Evolutionary conservation across 768 basidiomycete genomes (phyloP).

Genomic region (Candolleomyces aberdarensis): DNA sequence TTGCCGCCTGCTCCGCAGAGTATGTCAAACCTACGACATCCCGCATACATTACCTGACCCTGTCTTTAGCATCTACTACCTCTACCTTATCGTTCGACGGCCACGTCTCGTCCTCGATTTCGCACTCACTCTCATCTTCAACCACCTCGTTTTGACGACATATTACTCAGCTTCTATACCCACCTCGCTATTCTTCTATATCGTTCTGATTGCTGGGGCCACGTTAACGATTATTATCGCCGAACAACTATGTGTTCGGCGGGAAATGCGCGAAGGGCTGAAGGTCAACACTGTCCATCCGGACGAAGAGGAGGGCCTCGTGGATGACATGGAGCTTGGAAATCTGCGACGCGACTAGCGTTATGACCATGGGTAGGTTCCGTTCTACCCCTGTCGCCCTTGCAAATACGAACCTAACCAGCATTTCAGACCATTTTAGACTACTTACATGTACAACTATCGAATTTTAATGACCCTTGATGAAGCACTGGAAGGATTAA

Average conservation of each 20-base stretch:
- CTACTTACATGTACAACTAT: not conserved
- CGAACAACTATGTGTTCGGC: constrained; percentile 87
- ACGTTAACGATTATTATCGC: constrained; percentile 74
- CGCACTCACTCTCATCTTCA: constrained; percentile 84
- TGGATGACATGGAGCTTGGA: constrained; percentile 60
- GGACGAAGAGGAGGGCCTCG: constrained; percentile 54
- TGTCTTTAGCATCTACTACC: constrained; percentile 57
- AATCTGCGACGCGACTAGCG: constrained; percentile 36
- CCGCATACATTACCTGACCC: not conserved
- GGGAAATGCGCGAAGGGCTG: constrained; percentile 88
- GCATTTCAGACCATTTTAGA: not conserved
- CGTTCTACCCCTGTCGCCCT: not conserved
- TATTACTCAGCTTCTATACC: constrained; percentile 85
- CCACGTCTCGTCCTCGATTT: constrained; percentile 97
- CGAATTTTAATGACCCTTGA: too few species aligned
- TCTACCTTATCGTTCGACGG: constrained; percentile 84
- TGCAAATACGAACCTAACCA: not conserved
- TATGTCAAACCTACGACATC: constrained; percentile 41
- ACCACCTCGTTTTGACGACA: constrained; percentile 90
- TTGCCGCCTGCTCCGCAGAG: constrained; percentile 81
- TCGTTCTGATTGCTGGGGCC: constrained; percentile 67
- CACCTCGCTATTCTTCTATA: constrained; percentile 92
- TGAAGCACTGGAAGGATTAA: too few species aligned
- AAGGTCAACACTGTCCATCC: constrained; percentile 44
- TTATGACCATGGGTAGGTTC: not conserved